Conservation (phyloP, 208 protist genomes). For the Polymyxa betae region DNA sequence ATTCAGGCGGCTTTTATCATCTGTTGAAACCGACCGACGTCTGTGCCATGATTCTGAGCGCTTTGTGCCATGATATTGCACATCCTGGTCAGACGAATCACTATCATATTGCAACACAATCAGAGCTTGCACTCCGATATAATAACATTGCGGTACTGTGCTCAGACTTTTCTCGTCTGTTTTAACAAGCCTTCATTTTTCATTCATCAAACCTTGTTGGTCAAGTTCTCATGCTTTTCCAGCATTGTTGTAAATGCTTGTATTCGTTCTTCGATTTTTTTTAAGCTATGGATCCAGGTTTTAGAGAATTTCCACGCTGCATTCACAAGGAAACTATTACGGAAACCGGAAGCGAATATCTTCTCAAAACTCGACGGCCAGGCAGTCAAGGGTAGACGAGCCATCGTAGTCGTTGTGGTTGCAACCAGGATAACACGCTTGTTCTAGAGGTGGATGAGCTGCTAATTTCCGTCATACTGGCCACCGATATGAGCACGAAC, state of each 20-base stretch:
- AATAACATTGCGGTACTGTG: constrained; percentile 21
- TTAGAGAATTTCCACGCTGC: not conserved
- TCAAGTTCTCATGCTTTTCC: too few species aligned
- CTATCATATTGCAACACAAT: constrained; percentile 35
- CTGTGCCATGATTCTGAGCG: constrained; percentile 7
- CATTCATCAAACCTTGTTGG: too few species aligned
- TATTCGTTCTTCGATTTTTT: too few species aligned
- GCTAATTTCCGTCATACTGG: not conserved
- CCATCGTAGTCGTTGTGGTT: not conserved
- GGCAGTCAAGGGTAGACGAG: not conserved
- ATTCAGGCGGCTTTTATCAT: not conserved
- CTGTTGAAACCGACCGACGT: constrained; percentile 3
- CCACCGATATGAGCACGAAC: constrained; percentile 15
- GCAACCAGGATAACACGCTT: not conserved
- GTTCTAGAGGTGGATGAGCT: not conserved
- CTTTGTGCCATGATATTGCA: constrained; percentile 43
- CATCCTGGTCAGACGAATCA: constrained; percentile 43
- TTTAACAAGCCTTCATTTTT: too few species aligned
- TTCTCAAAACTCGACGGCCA: not conserved
- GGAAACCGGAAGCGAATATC: not conserved
- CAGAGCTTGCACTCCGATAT: constrained; percentile 34
- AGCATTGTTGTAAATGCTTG: too few species aligned
- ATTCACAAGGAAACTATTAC: not conserved
- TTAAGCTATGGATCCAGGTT: not conserved
- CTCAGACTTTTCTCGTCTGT: not conserved